Conservation (phyloP, 306 rosid genomes). For the Trifolium dubium region DNA sequence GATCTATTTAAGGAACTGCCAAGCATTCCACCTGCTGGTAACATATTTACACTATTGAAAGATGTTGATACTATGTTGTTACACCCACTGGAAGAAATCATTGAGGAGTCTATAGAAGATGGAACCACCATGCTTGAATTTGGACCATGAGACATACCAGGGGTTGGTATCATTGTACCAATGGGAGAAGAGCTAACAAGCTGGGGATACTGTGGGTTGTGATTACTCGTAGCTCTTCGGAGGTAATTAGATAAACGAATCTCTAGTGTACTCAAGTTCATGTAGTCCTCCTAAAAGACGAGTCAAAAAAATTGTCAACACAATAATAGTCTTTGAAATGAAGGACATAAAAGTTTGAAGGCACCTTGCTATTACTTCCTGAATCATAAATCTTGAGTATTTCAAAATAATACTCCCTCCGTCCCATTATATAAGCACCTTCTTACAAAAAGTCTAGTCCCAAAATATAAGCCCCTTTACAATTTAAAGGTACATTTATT, state of each 20-base stretch:
- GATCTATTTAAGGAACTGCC: slow-evolving; percentile 66
- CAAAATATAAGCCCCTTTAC: too few relatives aligned
- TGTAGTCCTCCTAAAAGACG: slow-evolving; percentile 76
- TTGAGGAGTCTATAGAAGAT: slow-evolving; percentile 68
- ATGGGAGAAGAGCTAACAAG: slow-evolving; percentile 67
- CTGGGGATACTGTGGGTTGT: slow-evolving; percentile 69
- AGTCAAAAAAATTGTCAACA: slow-evolving; percentile 41
- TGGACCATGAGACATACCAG: slow-evolving; percentile 80
- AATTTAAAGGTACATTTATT: too few relatives aligned
- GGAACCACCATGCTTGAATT: slow-evolving; percentile 71
- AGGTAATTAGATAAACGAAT: slow-evolving; percentile 61
- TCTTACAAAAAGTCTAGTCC: too few relatives aligned
- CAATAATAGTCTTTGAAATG: slow-evolving; percentile 5
- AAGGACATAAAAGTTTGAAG: slow-evolving; percentile 4
- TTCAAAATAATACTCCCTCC: too few relatives aligned
- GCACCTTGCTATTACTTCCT: slow-evolving; percentile 27
- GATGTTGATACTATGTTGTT: slow-evolving; percentile 56
- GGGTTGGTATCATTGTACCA: slow-evolving; percentile 94
- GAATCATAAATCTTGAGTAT: slow-evolving; percentile 22
- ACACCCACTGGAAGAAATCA: slow-evolving; percentile 60
- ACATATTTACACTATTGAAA: slow-evolving; percentile 67
- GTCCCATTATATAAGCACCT: too few relatives aligned
- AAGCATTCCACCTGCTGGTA: slow-evolving; percentile 65
- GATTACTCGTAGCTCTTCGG: slow-evolving; percentile 54
- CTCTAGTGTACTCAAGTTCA: slow-evolving; percentile 78